phyloP scores from a whole-genome alignment of 1,284 basidiomycete species.

The Coniferiporia weirii region DNA sequence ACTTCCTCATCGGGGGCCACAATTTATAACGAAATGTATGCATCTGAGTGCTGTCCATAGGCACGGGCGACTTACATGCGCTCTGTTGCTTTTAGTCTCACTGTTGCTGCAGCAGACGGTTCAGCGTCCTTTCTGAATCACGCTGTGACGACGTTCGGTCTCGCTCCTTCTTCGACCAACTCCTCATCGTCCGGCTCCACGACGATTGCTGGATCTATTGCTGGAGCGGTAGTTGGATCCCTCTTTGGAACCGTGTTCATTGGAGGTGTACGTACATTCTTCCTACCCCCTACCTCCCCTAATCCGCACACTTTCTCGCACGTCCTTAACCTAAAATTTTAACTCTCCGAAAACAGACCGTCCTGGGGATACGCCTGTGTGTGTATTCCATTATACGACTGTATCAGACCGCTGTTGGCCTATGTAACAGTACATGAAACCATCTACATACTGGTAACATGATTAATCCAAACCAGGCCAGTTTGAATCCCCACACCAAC shows the following conservation, averaged over 20 bases:
- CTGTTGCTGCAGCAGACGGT: conserved; percentile 10
- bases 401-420: no score
- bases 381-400: no score
- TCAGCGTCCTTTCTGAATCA: background rate
- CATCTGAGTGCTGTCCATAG: background rate
- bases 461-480: no score
- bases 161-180: background rate
- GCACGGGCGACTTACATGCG: background rate
- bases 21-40: conserved; percentile 6
- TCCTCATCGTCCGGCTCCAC: background rate
- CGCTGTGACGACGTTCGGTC: background rate
- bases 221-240: conserved; percentile 15
- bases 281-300: background rate
- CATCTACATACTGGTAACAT: no score
- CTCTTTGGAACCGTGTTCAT: conserved; percentile 10
- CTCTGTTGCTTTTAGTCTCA: background rate
- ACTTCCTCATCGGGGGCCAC: conserved; percentile 6
- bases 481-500: no score
- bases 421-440: no score
- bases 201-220: conserved; percentile 4
- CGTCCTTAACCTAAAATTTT: no score
- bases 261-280: conserved; percentile 4
- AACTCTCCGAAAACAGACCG: no score
- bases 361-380: no score
- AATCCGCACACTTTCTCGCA: background rate